Evolutionary conservation across 1,284 basidiomycete species (phyloP).

Genomic region (Cryptococcus neoformans): DNA sequence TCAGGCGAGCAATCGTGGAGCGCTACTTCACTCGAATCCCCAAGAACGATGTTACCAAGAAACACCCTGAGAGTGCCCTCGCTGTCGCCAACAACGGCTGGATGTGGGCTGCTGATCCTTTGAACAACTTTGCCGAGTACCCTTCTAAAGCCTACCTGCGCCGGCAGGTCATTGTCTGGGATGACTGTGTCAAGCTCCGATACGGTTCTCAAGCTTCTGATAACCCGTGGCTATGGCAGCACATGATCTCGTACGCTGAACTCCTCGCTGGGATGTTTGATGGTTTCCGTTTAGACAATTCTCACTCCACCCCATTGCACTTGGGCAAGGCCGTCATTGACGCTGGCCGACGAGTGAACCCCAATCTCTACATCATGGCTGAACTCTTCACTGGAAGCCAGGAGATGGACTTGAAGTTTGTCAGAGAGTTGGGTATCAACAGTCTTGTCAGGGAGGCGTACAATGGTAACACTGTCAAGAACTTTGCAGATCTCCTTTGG

Average conservation of each 20-base stretch:
- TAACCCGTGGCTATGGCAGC: constrained; percentile 93
- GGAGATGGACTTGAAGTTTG: constrained; percentile 87
- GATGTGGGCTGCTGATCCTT: constrained; percentile 96
- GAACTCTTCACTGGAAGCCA: constrained; percentile 96
- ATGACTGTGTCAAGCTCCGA: constrained; percentile 95
- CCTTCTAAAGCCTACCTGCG: constrained; percentile 95
- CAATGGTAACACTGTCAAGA: constrained; percentile 83
- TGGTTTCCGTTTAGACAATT: constrained; percentile 97
- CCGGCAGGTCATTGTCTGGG: constrained; percentile 95
- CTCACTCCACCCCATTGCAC: constrained; percentile 92
- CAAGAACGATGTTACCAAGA: constrained; percentile 55
- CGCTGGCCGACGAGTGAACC: constrained; percentile 80
- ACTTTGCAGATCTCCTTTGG: constrained; percentile 79
- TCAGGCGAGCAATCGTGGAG: constrained; percentile 77
- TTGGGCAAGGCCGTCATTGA: constrained; percentile 93
- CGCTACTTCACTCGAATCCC: constrained; percentile 82
- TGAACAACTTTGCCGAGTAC: constrained; percentile 90
- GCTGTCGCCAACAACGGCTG: constrained; percentile 96
- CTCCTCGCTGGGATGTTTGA: constrained; percentile 79
- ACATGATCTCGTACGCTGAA: constrained; percentile 85
- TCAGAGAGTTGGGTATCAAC: constrained; percentile 85
- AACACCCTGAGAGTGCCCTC: constrained; percentile 65
- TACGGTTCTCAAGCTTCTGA: constrained; percentile 74
- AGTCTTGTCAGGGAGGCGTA: constrained; percentile 87
- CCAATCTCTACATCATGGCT: constrained; percentile 91